Conservation (phyloP, 2,329 filamentous ascomycete species). For the Talaromyces marneffei region DNA sequence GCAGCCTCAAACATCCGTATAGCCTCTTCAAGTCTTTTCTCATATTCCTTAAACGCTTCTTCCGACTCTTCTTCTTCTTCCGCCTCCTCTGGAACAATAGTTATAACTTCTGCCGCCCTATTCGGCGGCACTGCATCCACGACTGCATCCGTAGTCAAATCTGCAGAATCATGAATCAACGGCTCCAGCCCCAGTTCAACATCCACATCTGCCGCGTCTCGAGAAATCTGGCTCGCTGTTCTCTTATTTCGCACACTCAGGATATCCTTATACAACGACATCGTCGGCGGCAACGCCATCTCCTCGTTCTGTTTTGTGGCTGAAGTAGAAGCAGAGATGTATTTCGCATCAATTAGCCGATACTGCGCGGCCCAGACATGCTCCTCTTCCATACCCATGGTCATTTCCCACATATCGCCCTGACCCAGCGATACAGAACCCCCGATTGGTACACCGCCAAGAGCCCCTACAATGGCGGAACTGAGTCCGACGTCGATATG, state of each 20-base stretch:
- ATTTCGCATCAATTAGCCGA: slow-evolving; percentile 21
- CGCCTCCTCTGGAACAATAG: background rate
- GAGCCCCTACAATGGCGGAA: slow-evolving; percentile 17
- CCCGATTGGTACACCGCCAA: slow-evolving; percentile 22
- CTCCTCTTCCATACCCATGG: slow-evolving; percentile 21
- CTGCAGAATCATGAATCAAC: background rate
- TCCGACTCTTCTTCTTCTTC: slow-evolving; percentile 18
- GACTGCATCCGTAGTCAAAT: background rate
- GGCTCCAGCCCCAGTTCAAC: background rate
- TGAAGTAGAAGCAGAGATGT: slow-evolving; percentile 14
- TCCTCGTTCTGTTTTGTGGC: slow-evolving; percentile 10
- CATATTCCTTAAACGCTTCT: slow-evolving; percentile 18
- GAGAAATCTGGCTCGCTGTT: background rate
- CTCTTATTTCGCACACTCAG: slow-evolving; percentile 19
- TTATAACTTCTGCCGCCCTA: background rate
- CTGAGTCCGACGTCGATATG: slow-evolving; percentile 19
- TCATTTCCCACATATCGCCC: slow-evolving; percentile 20
- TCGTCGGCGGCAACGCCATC: slow-evolving; percentile 10
- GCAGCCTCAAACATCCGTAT: slow-evolving; percentile 23
- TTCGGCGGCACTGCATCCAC: background rate
- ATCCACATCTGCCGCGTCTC: background rate
- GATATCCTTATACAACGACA: slow-evolving; percentile 22
- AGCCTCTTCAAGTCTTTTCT: slow-evolving; percentile 20
- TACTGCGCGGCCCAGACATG: slow-evolving; percentile 27
- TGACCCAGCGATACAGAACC: slow-evolving; percentile 20